Evolutionary conservation across 2,329 filamentous ascomycete species (phyloP).

Genomic region (Botryotinia narcissicola): DNA sequence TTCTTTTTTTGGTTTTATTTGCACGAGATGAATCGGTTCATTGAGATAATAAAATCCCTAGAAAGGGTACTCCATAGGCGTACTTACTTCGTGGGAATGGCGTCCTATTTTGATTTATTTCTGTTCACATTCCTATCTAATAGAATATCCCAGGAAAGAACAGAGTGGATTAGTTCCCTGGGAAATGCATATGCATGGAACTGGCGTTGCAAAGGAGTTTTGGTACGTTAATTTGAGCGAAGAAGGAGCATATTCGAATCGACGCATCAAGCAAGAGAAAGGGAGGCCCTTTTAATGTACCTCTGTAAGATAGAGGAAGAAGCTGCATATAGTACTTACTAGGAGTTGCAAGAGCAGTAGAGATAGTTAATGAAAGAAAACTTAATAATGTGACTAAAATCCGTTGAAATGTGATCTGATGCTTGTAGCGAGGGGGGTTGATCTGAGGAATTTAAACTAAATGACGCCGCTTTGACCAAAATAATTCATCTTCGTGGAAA

Average conservation of each 20-base stretch:
- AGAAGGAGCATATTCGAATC: conserved; percentile 12
- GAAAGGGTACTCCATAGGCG: neutral
- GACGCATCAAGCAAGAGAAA: conserved; percentile 8
- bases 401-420: neutral
- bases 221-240: conserved; percentile 11
- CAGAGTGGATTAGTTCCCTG: conserved; percentile 1
- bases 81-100: conserved; percentile 7
- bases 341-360: conserved; percentile 14
- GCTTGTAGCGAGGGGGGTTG: conserved; percentile 12
- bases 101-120: conserved; percentile 4
- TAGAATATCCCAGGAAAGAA: conserved; percentile 17
- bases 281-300: conserved; percentile 9
- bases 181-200: conserved; percentile 11
- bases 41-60: neutral
- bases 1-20: neutral
- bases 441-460: neutral
- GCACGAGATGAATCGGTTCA: neutral
- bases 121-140: conserved; percentile 8
- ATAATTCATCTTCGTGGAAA: neutral
- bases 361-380: conserved; percentile 7
- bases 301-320: conserved; percentile 17
- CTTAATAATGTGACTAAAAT: neutral
- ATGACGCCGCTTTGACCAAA: neutral
- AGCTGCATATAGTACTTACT: conserved; percentile 10
- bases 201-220: conserved; percentile 12